phyloP scores from a whole-genome alignment of 768 basidiomycete genomes.

The Mrakia gelida region DNA sequence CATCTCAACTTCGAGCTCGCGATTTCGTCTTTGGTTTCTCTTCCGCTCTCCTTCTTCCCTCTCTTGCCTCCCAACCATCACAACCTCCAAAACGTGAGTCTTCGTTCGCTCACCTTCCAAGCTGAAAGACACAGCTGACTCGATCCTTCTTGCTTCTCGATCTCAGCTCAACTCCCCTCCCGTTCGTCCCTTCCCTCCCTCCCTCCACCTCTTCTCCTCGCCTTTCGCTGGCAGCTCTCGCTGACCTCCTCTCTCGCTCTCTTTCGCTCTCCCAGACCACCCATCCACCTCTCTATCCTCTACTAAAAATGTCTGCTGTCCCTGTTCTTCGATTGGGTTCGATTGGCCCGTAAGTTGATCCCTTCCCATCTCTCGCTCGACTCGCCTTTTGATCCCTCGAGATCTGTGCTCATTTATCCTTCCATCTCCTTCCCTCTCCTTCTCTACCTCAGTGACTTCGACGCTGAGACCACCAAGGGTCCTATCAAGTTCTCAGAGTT shows the following conservation, averaged over 20 bases:
- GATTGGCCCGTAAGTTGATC: slow-evolving; percentile 59
- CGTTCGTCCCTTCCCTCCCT: too few relatives aligned
- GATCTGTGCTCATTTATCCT: neutral
- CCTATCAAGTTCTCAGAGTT: slow-evolving; percentile 62
- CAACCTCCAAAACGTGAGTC: too few relatives aligned
- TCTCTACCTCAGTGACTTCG: neutral
- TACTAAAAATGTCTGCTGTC: neutral
- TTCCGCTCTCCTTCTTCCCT: neutral
- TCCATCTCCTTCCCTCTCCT: too few relatives aligned
- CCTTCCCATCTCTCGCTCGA: too few relatives aligned
- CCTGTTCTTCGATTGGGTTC: slow-evolving; percentile 26
- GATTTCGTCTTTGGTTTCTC: neutral
- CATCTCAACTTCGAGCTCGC: neutral
- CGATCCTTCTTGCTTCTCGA: too few relatives aligned
- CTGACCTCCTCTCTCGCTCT: neutral
- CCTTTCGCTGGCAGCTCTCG: neutral
- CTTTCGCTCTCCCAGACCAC: neutral
- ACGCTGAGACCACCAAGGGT: slow-evolving; percentile 78
- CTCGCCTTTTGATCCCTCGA: neutral
- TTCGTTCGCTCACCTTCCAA: too few relatives aligned
- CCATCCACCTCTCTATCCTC: neutral
- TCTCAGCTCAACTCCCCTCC: too few relatives aligned
- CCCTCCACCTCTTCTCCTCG: too few relatives aligned
- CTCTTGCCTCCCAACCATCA: too few relatives aligned
- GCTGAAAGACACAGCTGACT: too few relatives aligned